Conservation (phyloP, 805 yeast species). For the Candida argentea region DNA sequence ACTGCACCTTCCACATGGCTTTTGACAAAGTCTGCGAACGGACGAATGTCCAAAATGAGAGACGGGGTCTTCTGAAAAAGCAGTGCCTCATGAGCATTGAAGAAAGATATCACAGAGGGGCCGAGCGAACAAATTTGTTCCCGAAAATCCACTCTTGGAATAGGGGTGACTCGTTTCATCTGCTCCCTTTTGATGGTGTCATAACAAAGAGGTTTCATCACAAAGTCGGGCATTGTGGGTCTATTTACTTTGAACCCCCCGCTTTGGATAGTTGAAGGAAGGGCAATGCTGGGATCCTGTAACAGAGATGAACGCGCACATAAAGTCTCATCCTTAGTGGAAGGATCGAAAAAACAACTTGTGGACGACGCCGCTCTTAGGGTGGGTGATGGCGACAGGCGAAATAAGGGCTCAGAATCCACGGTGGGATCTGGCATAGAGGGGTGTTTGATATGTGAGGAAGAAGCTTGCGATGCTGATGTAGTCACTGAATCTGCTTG, state of each 20-base stretch:
- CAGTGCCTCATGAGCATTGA: constrained; percentile 6
- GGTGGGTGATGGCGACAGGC: too few species aligned
- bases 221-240: constrained; percentile 6
- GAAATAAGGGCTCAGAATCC: too few species aligned
- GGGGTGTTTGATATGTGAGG: too few species aligned
- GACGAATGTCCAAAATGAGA: constrained; percentile 67
- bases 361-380: too few species aligned
- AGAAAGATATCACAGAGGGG: constrained; percentile 9
- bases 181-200: constrained; percentile 14
- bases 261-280: constrained; percentile 1
- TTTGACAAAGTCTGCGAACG: constrained; percentile 63
- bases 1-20: constrained; percentile 51
- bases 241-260: neutral
- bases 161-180: constrained; percentile 11
- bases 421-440: too few species aligned
- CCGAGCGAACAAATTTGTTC: constrained; percentile 15
- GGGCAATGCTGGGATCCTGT: neutral
- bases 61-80: constrained; percentile 2
- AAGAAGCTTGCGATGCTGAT: too few species aligned
- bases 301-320: too few species aligned
- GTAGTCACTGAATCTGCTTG: too few species aligned
- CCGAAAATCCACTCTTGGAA: constrained; percentile 12
- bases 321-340: too few species aligned
- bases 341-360: too few species aligned
- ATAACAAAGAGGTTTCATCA: constrained; percentile 11